Conservation (phyloP, 1,284 basidiomycete species). For the Cystobasidiaceae sp. region DNA sequence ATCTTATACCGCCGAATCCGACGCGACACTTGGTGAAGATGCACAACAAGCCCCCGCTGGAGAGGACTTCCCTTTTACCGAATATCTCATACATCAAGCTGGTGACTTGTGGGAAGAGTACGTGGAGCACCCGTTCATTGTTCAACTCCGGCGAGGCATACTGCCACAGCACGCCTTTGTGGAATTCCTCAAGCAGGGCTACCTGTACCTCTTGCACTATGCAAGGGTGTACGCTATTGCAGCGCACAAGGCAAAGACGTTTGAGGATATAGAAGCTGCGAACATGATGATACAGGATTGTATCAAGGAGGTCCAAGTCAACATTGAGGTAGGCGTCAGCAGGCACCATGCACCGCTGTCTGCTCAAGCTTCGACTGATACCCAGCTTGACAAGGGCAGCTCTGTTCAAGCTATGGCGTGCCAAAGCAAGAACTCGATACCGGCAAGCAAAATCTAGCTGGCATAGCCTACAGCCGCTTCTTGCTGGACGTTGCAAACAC, state of each 20-base stretch:
- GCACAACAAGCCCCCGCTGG: neutral
- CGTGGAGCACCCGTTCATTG: constrained; percentile 38
- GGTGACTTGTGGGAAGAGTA: constrained; percentile 43
- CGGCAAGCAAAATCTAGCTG: neutral
- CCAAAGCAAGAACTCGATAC: neutral
- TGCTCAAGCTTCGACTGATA: too few relatives aligned
- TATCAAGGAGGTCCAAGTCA: constrained; percentile 8
- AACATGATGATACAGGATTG: neutral
- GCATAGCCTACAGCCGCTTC: constrained; percentile 78
- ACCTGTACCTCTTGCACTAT: constrained; percentile 69
- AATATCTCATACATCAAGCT: constrained; percentile 59
- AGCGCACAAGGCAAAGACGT: constrained; percentile 58
- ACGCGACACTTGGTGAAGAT: neutral
- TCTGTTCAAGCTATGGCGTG: neutral
- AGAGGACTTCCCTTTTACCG: constrained; percentile 55
- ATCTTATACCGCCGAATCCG: too few relatives aligned
- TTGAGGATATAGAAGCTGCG: neutral
- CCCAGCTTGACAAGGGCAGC: too few relatives aligned
- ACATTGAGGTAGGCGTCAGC: neutral
- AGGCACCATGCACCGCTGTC: too few relatives aligned
- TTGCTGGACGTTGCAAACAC: constrained; percentile 69
- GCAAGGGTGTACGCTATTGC: constrained; percentile 60
- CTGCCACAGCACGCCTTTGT: constrained; percentile 51
- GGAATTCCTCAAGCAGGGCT: constrained; percentile 71
- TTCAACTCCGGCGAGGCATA: constrained; percentile 36